Base-by-base conservation (phyloP, 1,139 yeast species). In the Hansenula lynferdii region DNA sequence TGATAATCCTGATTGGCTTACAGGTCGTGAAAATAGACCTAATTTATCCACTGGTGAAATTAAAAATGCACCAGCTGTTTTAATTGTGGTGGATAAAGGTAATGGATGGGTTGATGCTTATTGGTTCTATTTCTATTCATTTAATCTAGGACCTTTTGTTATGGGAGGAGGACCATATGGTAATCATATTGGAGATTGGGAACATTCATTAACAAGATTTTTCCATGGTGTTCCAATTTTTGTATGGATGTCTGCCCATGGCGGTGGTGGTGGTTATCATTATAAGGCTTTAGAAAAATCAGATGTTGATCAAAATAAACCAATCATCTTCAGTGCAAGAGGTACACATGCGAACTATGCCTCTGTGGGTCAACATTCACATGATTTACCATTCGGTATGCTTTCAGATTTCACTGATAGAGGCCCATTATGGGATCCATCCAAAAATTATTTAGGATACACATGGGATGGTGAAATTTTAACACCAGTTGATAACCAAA, bases 161-260 rank as follows among this genome's bases (percentile, higher is more conserved):
- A 90, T 90, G 97, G 97, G 97, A 4, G 75, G 78, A 29, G 98
- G 98, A 0, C 98, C 98, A 0, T 92, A 84, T 65, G 98, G 98
- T 0, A 85, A 90, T 56, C 98, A 92, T 55, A 80, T 92, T 24
- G 98, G 97, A 6, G 98, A 92, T 64, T 92, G 98, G 98, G 98
- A 92, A 53, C 98, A 92, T 59, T 80, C 95, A 4, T 64, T 92
- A 30, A 94, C 89, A 11, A 68, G 98, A 25, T 92, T 85, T 58
- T 75, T 80, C 50, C 73, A 84, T 5, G 96, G 96, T 0, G 65
- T 70, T 44, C 97, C 98, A 0, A 70, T 80, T n/a, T 75, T 84
- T 42, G 79, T 90, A n/a, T 92, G 97, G 97, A 85, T 92, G 95
- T 84, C 95, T 23, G 97, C 97, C 1, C 98, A 92, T 61, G 96